Evolutionary conservation across 148 eudicot species (phyloP).

Genomic region (Rhododendron kiyosumense): DNA sequence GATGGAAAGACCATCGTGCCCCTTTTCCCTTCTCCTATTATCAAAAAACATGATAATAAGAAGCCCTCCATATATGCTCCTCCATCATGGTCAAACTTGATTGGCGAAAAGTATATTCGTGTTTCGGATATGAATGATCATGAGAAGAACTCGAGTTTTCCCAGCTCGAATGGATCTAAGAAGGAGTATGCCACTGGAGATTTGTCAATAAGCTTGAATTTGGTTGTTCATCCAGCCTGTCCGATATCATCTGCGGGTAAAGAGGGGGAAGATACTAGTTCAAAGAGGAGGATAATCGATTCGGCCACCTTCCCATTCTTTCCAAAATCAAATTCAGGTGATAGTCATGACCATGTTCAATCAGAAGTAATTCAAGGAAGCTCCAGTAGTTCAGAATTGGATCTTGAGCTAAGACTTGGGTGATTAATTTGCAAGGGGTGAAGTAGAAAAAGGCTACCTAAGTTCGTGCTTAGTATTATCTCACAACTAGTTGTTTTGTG

Average conservation of each 20-base stretch:
- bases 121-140: background rate
- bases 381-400: conserved; percentile 34
- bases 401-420: conserved; percentile 92
- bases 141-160: background rate
- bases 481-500: background rate
- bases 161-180: conserved; percentile 1
- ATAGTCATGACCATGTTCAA: background rate
- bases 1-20: conserved; percentile 11
- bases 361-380: conserved; percentile 22
- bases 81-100: conserved; percentile 23
- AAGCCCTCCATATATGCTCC: conserved; percentile 16
- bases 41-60: conserved; percentile 9
- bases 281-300: conserved; percentile 40
- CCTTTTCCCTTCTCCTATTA: conserved; percentile 22
- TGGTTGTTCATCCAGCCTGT: conserved; percentile 11
- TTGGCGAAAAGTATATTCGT: conserved; percentile 9
- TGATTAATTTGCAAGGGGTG: conserved; percentile 32
- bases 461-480: background rate
- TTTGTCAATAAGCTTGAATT: conserved; percentile 31
- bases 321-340: conserved; percentile 10
- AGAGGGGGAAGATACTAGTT: conserved; percentile 13
- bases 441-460: conserved; percentile 12
- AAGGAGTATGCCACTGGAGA: conserved; percentile 20
- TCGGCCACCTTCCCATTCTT: conserved; percentile 4
- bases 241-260: background rate